Evolutionary conservation across 2,329 filamentous ascomycete species (phyloP).

Genomic region (Elsinoe necatrix): DNA sequence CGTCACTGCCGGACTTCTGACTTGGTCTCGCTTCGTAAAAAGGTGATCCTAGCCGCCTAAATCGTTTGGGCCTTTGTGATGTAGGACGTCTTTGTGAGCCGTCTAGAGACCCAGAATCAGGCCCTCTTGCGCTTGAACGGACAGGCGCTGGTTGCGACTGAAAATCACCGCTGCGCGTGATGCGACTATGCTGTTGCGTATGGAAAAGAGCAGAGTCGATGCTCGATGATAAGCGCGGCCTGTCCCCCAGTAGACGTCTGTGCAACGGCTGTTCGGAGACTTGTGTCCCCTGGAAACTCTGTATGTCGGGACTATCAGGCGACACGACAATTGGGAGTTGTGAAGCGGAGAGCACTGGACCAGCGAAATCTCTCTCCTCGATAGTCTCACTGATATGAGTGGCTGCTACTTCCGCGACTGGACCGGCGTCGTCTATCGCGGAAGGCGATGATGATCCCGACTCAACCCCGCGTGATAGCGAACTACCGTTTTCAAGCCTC

Average conservation of each 20-base stretch:
- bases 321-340: background rate
- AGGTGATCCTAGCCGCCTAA: background rate
- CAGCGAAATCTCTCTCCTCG: slow-evolving; percentile 7
- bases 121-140: too few species aligned
- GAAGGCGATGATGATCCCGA: background rate
- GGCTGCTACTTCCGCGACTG: background rate
- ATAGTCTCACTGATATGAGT: slow-evolving; percentile 8
- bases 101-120: too few species aligned
- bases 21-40: background rate
- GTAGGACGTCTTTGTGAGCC: too few species aligned
- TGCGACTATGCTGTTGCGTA: background rate
- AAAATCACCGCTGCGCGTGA: too few species aligned
- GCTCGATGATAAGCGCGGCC: background rate
- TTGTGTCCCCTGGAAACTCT: background rate
- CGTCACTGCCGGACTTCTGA: background rate
- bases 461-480: background rate
- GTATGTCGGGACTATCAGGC: background rate
- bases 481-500: background rate
- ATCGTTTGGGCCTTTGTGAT: background rate
- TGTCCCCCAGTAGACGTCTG: background rate
- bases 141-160: too few species aligned
- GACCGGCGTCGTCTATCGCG: background rate
- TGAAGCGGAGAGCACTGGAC: background rate
- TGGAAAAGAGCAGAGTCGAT: background rate
- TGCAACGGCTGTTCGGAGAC: background rate